phyloP scores from a whole-genome alignment of 768 basidiomycete species.

The Collybiopsis confluens region DNA sequence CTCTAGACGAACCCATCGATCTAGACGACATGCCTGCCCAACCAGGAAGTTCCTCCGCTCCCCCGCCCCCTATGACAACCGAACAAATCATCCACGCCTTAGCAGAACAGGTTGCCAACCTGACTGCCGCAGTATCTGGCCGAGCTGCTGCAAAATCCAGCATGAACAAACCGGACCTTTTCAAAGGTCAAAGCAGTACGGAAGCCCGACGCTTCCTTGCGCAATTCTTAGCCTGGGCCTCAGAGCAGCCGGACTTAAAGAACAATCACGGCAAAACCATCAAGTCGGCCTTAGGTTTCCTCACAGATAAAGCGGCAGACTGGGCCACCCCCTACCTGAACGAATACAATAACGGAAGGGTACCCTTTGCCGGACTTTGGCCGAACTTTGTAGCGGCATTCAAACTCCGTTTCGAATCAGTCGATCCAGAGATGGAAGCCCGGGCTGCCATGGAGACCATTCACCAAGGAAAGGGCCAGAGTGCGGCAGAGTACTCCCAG shows the following conservation, averaged over 20 bases:
- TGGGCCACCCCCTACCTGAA: not conserved
- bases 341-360: not conserved
- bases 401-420: not conserved
- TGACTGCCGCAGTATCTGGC: no score
- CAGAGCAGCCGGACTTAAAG: not conserved
- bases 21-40: no score
- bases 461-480: not conserved
- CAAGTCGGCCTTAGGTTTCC: not conserved
- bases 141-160: no score
- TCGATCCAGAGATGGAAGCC: not conserved
- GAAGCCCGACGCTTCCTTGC: not conserved
- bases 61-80: no score
- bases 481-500: not conserved
- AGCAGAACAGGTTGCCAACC: no score
- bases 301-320: not conserved
- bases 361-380: not conserved
- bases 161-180: not conserved
- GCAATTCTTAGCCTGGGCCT: not conserved
- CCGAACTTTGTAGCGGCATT: not conserved
- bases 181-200: not conserved
- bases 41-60: no score
- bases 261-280: not conserved
- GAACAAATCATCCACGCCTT: no score
- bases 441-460: not conserved
- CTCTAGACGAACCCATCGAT: no score